Base-by-base conservation (phyloP, 352 stramenopile species). In the Pythium guiyangense region DNA sequence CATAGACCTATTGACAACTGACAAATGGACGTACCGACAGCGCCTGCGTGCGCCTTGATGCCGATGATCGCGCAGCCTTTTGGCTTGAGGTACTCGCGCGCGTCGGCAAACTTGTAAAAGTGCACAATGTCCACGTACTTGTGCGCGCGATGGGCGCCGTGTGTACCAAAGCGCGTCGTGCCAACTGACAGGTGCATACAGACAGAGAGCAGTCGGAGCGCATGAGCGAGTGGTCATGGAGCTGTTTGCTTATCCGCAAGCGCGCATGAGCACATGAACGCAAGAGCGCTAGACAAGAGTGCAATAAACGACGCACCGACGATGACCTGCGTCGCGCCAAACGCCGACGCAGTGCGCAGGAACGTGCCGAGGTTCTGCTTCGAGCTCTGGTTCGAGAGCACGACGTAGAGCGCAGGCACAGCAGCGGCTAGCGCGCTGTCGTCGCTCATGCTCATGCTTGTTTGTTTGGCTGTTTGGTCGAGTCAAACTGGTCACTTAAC, bases 341-440 rank as follows among this genome's bases (percentile, higher is more conserved):
- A 92, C 31, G 82, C 82, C 15, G 76, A 87, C 10, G 77, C 79
- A 5, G 82, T 92, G 56, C 82, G 77, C 55, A 92, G 56, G 55
- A 80, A 92, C 62, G 79, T 92, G 59, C 82, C 82, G 17, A 92
- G 64, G 60, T 92, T 92, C 65, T 90, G 77, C 18, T 78, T 71
- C 18, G 77, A 77, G 54, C 67, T 88, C 52, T 76, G 69, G 64
- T 92, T 92, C 35, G 76, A 89, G 52, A 89, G 61, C 57, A 92
- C 77, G 47, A 90, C 59, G 64, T 86, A 92, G 52, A 90, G 67
- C 67, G 77, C 74, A 12, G 57, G 49, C 15, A 42, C 37, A 26
- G 49, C 6, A 11, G 22, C 17, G 17, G 17, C 35, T 20, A 6
- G 5, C 14, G 3, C 63, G 31, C 42, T 35, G 26, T 40, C 29